Percentiles rank a stretch among this genome's conserved stretches.
These are phyloP conservation scores for Agastache rugosa DNA, from an alignment of 257 asterid species.

Conservation along the genomic window DNA sequence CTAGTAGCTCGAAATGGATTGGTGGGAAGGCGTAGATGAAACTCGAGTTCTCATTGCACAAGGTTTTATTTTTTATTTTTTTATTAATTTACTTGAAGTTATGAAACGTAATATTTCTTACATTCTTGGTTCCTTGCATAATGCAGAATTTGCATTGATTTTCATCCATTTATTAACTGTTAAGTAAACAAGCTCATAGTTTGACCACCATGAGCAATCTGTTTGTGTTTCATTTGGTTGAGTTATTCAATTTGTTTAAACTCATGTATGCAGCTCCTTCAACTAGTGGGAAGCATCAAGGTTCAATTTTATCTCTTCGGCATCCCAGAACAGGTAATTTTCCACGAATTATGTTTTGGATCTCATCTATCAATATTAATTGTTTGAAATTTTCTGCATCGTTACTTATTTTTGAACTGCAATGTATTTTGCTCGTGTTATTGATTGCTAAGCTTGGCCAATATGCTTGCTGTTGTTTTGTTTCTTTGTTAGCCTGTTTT, in stretches of 20 bases:
- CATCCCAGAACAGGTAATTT: slow-evolving; percentile 88
- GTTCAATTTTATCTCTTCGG: slow-evolving; percentile 64
- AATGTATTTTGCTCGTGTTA: neutral
- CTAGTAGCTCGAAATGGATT: slow-evolving; percentile 58
- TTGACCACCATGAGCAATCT: neutral
- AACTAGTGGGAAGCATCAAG: slow-evolving; percentile 48
- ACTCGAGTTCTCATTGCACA: slow-evolving; percentile 77
- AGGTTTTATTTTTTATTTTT: slow-evolving; percentile 47
- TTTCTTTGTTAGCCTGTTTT: neutral
- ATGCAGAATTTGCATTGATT: neutral
- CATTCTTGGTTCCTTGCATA: neutral
- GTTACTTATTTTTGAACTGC: neutral
- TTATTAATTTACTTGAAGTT: neutral
- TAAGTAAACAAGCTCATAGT: neutral
- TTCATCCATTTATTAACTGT: neutral
- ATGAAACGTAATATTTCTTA: neutral
- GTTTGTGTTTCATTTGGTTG: slow-evolving; percentile 23
- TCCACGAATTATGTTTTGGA: slow-evolving; percentile 1
- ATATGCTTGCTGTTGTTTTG: neutral
- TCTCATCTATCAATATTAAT: neutral
- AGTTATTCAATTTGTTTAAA: slow-evolving; percentile 27
- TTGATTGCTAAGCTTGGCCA: neutral
- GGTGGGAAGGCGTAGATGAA: slow-evolving; percentile 76
- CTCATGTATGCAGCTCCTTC: slow-evolving; percentile 57
- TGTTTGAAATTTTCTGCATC: neutral